Evolutionary conservation across 2,329 filamentous ascomycete genomes (phyloP), one percentile per base, ranked within the genome.

Genomic region (Elsinoe australis): DNA sequence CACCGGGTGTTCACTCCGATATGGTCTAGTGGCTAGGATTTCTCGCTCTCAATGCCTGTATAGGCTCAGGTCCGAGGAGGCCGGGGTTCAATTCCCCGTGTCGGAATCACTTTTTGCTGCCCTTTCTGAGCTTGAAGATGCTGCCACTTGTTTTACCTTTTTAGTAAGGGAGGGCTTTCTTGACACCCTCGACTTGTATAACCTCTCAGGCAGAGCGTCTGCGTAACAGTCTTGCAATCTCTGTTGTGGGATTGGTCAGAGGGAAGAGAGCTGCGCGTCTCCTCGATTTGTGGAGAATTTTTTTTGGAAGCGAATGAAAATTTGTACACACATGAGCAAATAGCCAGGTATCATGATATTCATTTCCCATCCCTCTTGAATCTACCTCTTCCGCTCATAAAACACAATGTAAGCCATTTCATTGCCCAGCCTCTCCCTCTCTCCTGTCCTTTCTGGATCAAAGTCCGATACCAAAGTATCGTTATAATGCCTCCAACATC

Each of bases 321-420:
- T n/a, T n/a, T n/a, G n/a, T n/a, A n/a, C n/a, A n/a, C n/a, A n/a
- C n/a, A n/a, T n/a, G n/a, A n/a, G n/a, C n/a, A n/a, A n/a, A n/a
- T n/a, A n/a, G 12, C 6, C 33, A 18, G 12, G 14, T 35, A 7
- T 29, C 24, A 14, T 10, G 31, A 29, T n/a, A n/a, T 3, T 29
- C 14, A 34, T 32, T 31, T n/a, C 7, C 6, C 31, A 38, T 38
- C 17, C 47, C 24, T 35, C 33, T 44, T 54, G 45, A 52, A 49
- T 44, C 50, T 64, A 66, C 49, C 67, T 61, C 46, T 66, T 67
- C 52, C 71, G 64, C 64, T 78, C 75, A 60, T 79, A 82, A 63
- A 82, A 82, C 52, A 82, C 72, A 60, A 82, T 75, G 61, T 82
- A 82, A 22, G 79, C 79, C 61, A 79, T 74, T 57, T 78, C 75